Conservation (phyloP, 305 asterid genomes). For the Fraxinus dipetala region DNA sequence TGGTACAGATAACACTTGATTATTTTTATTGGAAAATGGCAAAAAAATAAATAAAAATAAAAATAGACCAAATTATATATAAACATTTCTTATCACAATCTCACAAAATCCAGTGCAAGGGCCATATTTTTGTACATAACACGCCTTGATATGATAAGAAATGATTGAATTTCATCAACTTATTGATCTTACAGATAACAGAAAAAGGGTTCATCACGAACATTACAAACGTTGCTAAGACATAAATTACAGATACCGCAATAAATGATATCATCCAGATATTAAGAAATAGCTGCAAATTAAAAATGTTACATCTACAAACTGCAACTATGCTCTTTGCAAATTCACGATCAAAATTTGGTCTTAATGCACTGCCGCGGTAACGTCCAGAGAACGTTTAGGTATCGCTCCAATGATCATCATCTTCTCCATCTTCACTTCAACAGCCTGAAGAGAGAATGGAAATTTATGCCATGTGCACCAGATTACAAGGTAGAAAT, state of each 20-base stretch:
- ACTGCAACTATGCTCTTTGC: background rate
- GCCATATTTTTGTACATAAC: background rate
- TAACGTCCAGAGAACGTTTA: constrained; percentile 20
- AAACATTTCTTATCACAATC: background rate
- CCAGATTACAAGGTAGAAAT: background rate
- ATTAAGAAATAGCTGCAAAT: background rate
- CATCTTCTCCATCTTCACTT: constrained; percentile 45
- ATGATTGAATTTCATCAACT: background rate
- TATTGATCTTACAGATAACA: background rate
- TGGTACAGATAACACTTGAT: too few relatives aligned
- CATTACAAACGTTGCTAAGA: background rate
- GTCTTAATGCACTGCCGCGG: background rate
- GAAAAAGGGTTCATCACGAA: background rate
- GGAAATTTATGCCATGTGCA: background rate
- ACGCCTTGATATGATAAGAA: background rate
- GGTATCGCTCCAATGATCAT: constrained; percentile 75
- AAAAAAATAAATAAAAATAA: too few relatives aligned
- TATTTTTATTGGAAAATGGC: too few relatives aligned
- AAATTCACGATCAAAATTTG: background rate
- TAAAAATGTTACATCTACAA: background rate
- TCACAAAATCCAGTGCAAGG: background rate
- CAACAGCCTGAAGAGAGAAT: constrained; percentile 60
- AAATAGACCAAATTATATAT: too few relatives aligned
- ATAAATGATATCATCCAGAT: background rate
- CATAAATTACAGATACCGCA: background rate